Percentiles rank a stretch among this genome's conserved stretches.
Conservation (phyloP, 805 yeast genomes). For the Yueomyces sinensis region DNA sequence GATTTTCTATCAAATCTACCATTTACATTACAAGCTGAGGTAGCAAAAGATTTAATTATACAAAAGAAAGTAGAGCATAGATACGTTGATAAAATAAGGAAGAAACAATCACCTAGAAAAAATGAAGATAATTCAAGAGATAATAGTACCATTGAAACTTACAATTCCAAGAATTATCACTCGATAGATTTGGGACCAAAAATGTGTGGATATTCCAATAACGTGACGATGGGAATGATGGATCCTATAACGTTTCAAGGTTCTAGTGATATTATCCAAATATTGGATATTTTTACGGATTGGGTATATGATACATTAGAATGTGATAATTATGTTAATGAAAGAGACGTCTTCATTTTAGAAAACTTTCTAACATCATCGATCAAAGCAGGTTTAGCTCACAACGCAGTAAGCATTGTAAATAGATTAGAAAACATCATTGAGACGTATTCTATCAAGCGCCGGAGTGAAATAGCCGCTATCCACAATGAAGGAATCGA, state of each 20-base stretch:
- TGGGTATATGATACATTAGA: conserved; percentile 28
- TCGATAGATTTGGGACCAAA: too few relatives aligned
- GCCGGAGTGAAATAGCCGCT: not conserved
- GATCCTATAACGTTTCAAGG: conserved; percentile 23
- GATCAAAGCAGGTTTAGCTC: not conserved
- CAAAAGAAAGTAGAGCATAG: conserved; percentile 10
- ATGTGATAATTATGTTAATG: conserved; percentile 27
- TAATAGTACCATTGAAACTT: too few relatives aligned
- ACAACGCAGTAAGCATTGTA: not conserved
- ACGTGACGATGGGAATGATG: too few relatives aligned
- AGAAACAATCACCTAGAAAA: not conserved
- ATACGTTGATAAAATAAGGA: conserved; percentile 7
- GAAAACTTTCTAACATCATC: not conserved
- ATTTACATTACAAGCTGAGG: conserved; percentile 46
- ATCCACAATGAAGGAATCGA: not conserved
- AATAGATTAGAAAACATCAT: not conserved
- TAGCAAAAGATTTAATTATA: conserved; percentile 35
- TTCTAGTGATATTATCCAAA: conserved; percentile 21
- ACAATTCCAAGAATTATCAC: too few relatives aligned
- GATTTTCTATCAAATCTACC: conserved; percentile 58
- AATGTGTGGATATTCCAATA: not conserved
- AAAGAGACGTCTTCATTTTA: conserved; percentile 23
- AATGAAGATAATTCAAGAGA: conserved; percentile 5
- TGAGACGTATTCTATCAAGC: not conserved
- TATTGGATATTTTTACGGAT: conserved; percentile 19